A percentile compares a stretch with the other conserved stretches of the same genome.
phyloP scores from a whole-genome alignment of 2,329 filamentous ascomycete species.

The Zymoseptoria crescenta region DNA sequence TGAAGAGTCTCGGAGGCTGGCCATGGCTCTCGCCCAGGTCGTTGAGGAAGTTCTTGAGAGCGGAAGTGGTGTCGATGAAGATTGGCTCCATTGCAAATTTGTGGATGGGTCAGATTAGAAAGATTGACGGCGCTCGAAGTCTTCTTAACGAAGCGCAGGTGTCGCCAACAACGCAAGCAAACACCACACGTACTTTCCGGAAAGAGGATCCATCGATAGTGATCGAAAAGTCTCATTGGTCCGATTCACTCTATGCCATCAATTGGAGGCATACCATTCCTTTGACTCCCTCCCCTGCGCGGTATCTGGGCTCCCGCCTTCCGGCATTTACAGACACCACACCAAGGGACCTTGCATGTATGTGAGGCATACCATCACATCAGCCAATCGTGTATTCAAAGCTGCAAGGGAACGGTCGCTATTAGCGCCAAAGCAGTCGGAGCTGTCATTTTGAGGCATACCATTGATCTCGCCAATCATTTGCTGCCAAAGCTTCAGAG shows the following conservation, averaged over 20 bases:
- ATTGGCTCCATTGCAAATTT: neutral
- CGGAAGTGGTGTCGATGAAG: neutral
- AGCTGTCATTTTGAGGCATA: neutral
- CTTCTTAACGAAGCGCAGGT: neutral
- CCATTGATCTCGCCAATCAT: neutral
- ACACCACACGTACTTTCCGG: neutral
- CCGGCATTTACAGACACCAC: neutral
- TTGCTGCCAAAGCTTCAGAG: neutral
- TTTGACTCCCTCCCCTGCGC: neutral
- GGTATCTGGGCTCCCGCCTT: neutral
- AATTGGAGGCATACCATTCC: neutral
- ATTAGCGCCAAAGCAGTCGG: neutral
- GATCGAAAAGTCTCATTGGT: neutral
- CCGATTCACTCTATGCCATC: neutral
- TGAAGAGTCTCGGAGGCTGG: constrained; percentile 30
- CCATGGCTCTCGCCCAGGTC: neutral
- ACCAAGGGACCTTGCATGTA: neutral
- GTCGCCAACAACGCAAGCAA: neutral
- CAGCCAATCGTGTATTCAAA: neutral
- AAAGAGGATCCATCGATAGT: neutral
- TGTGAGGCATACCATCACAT: neutral
- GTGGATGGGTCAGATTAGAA: neutral
- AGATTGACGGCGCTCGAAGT: neutral
- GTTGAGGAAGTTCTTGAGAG: neutral
- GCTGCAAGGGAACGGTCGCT: neutral